These are phyloP conservation scores for Rasamsonia emersonii DNA, from an alignment of 2,329 filamentous ascomycete genomes.

Conservation along the genomic window DNA sequence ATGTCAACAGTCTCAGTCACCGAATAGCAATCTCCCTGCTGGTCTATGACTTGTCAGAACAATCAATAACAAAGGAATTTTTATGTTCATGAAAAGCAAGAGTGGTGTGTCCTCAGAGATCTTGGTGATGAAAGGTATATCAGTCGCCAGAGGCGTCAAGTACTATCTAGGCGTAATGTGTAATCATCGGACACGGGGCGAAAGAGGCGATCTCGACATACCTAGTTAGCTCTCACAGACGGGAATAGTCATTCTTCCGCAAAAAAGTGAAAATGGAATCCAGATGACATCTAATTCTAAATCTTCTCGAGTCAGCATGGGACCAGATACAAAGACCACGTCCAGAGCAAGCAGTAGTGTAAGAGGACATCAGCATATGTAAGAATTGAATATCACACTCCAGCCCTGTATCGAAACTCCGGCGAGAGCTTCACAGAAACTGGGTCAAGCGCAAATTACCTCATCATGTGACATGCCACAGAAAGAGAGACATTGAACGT, in stretches of 20 bases:
- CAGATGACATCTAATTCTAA: constrained; percentile 1
- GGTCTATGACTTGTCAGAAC: too few species aligned
- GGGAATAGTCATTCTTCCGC: not conserved
- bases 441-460: constrained; percentile 99
- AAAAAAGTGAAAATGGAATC: too few species aligned
- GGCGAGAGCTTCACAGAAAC: constrained; percentile 79
- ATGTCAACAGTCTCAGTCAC: too few species aligned
- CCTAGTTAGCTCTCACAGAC: constrained; percentile 9
- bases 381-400: constrained; percentile 90
- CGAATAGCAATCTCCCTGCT: too few species aligned
- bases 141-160: constrained; percentile 51
- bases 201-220: constrained; percentile 16
- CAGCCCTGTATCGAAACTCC: constrained; percentile 68
- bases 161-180: constrained; percentile 61
- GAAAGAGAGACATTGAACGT: constrained; percentile 11
- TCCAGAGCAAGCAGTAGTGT: constrained; percentile 2
- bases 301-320: constrained; percentile 16
- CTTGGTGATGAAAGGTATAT: constrained; percentile 55
- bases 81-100: constrained; percentile 8
- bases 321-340: not conserved
- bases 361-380: constrained; percentile 97
- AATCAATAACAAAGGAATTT: not conserved
- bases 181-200: constrained; percentile 54
- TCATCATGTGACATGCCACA: constrained; percentile 57
- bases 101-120: constrained; percentile 51